phyloP scores from a whole-genome alignment of 108 stramenopile genomes.

The Pseudonitzschia delicatissima region DNA sequence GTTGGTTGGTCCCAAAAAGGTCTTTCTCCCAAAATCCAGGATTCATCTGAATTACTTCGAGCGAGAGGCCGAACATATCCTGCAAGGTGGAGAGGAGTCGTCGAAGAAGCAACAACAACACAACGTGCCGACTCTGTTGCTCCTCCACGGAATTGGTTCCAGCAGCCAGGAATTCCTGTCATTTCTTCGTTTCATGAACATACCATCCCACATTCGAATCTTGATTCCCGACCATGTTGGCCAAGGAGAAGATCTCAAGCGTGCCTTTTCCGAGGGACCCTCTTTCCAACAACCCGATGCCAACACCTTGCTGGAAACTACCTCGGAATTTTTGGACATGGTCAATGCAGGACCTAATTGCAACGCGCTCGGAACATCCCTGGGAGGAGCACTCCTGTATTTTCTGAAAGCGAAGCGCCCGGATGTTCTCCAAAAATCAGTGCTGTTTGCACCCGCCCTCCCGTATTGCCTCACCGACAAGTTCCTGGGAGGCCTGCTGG shows the following conservation, averaged over 20 bases:
- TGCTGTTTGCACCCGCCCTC: conserved; percentile 4
- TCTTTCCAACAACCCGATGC: background rate
- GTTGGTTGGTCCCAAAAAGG: conserved; percentile 2
- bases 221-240: conserved; percentile 11
- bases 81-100: background rate
- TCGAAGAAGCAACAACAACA: background rate
- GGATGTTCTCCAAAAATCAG: background rate
- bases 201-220: conserved; percentile 1
- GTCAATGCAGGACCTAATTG: background rate
- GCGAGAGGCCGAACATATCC: background rate
- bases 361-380: conserved; percentile 9
- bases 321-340: background rate
- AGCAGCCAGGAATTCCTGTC: background rate
- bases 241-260: conserved; percentile 1
- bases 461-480: background rate
- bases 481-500: background rate
- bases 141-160: background rate
- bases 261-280: background rate
- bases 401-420: background rate
- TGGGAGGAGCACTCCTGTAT: conserved; percentile 10
- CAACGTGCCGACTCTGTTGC: background rate
- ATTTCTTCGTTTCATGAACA: background rate
- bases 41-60: conserved; percentile 7
- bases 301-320: background rate
- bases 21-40: conserved; percentile 6